Evolutionary conservation across 768 basidiomycete genomes (phyloP).

Genomic region (Macrocybe gigantea): DNA sequence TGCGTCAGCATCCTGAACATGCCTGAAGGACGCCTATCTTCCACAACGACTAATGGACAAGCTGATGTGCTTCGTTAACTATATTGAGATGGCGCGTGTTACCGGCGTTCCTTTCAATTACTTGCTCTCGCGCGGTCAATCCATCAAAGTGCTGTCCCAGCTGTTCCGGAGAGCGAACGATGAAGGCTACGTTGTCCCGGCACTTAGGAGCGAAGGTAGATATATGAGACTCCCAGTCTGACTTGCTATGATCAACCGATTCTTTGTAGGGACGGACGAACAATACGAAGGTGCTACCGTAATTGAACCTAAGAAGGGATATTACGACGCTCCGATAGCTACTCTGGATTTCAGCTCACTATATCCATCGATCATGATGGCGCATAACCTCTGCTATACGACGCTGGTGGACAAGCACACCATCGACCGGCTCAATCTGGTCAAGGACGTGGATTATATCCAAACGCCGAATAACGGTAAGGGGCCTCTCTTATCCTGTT

Average conservation of each 20-base stretch:
- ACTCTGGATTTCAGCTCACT: conserved; percentile 98
- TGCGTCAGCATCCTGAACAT: neutral
- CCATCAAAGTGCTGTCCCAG: conserved; percentile 97
- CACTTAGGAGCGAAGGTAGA: conserved; percentile 78
- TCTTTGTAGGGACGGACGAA: conserved; percentile 70
- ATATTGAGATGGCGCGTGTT: conserved; percentile 98
- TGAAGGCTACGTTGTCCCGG: conserved; percentile 86
- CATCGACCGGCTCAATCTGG: conserved; percentile 71
- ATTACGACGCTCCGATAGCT: conserved; percentile 94
- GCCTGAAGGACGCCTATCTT: conserved; percentile 88
- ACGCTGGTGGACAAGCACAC: conserved; percentile 81
- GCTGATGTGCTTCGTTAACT: conserved; percentile 98
- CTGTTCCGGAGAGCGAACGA: conserved; percentile 90
- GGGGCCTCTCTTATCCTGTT: neutral
- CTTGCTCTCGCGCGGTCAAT: conserved; percentile 89
- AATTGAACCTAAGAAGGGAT: conserved; percentile 94
- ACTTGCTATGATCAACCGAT: neutral
- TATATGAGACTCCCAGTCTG: neutral
- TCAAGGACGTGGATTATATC: conserved; percentile 86
- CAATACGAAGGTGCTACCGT: conserved; percentile 99
- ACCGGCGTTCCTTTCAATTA: conserved; percentile 99
- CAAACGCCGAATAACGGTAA: conserved; percentile 94
- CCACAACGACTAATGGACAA: conserved; percentile 96
- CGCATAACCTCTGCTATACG: conserved; percentile 97
- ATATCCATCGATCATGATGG: conserved; percentile 99